Evolutionary conservation across 495 filamentous ascomycete species (phyloP).

Genomic region (Platismatia glauca): DNA sequence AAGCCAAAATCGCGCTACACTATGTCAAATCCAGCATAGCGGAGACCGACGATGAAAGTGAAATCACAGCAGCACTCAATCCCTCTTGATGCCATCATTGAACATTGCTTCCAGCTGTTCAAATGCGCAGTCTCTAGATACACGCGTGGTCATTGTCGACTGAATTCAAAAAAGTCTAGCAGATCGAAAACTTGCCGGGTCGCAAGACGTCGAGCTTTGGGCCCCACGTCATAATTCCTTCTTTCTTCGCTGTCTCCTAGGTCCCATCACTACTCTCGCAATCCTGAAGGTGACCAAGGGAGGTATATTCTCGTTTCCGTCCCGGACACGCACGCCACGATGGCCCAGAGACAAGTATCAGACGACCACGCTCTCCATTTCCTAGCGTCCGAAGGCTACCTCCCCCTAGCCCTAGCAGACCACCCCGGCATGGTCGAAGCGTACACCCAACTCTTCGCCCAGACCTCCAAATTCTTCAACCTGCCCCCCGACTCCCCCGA

Average conservation of each 20-base stretch:
- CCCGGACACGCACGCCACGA: neutral
- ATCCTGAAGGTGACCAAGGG: neutral
- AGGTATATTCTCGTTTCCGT: neutral
- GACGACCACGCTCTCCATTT: conserved; percentile 18
- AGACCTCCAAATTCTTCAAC: conserved; percentile 15
- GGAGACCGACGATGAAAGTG: no score
- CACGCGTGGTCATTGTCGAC: neutral
- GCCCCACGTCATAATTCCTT: neutral
- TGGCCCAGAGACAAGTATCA: conserved; percentile 7
- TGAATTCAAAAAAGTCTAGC: neutral
- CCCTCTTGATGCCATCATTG: neutral
- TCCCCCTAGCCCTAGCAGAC: conserved; percentile 19
- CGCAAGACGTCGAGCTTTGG: neutral
- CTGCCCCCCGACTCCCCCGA: conserved; percentile 16
- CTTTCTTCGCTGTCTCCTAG: neutral
- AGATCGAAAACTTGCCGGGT: neutral
- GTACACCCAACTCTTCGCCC: conserved; percentile 16
- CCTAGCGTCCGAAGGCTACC: conserved; percentile 21
- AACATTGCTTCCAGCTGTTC: neutral
- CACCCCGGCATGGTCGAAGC: conserved; percentile 18
- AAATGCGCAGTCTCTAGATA: neutral
- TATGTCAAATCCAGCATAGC: no score
- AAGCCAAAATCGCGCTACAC: no score
- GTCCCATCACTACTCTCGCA: neutral
- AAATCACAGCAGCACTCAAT: neutral